phyloP scores from a whole-genome alignment of 2,329 filamentous ascomycete genomes.

The Fusarium xylarioides region DNA sequence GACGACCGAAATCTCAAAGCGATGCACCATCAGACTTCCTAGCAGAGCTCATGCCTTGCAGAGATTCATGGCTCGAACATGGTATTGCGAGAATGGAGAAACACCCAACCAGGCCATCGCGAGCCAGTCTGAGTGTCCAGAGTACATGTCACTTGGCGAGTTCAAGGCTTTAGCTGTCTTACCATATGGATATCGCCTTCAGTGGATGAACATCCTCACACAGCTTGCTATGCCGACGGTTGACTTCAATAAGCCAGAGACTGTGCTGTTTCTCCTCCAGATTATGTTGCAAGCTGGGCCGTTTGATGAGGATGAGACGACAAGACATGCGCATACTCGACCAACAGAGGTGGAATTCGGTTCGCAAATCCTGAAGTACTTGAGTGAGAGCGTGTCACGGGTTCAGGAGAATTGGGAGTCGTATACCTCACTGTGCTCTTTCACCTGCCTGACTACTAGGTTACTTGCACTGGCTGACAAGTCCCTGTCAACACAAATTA shows the following conservation, averaged over 20 bases:
- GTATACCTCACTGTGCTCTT: conserved; percentile 22
- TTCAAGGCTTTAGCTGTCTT: conserved; percentile 53
- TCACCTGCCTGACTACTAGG: conserved; percentile 26
- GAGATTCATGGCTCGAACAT: conserved; percentile 21
- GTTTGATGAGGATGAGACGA: fast-evolving
- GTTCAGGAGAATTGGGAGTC: conserved; percentile 40
- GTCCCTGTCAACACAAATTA: not conserved
- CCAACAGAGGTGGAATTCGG: conserved; percentile 13
- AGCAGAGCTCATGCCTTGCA: conserved; percentile 4
- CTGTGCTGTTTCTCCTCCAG: conserved; percentile 31
- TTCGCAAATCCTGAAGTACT: not conserved
- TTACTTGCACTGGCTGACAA: conserved; percentile 13
- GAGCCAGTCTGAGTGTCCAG: conserved; percentile 57
- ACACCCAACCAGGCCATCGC: conserved; percentile 63
- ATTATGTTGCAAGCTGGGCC: conserved; percentile 35
- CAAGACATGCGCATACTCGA: conserved; percentile 3
- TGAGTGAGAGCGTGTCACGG: not conserved
- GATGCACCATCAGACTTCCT: conserved; percentile 32
- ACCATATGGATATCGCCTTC: conserved; percentile 20
- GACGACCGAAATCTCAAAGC: not conserved
- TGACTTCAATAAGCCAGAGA: conserved; percentile 39
- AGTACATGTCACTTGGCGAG: conserved; percentile 60
- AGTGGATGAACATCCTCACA: conserved; percentile 35
- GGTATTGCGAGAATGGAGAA: not conserved
- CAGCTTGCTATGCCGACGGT: conserved; percentile 36